Evolutionary conservation across 2,329 filamentous ascomycete genomes (phyloP), one percentile per base, ranked within the genome.

Genomic region (Fusarium vanettenii): DNA sequence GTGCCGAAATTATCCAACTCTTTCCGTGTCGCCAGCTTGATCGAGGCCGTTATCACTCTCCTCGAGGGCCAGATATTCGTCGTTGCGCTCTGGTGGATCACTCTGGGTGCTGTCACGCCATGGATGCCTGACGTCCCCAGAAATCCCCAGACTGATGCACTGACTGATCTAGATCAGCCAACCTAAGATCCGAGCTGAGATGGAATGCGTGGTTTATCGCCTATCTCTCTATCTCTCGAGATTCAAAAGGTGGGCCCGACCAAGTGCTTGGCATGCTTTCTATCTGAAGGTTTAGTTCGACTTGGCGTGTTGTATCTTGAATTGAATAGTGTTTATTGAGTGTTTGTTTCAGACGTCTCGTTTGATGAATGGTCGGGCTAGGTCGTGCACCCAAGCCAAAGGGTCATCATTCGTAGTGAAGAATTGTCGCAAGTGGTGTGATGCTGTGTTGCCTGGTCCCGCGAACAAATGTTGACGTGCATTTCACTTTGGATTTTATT

Each of bases 191-290:
- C 68, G 33, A 65, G 33, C 60, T 70, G 62, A 56, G 18, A 45
- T 48, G 37, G 33, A 60, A 56, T 67, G 69, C 35, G 62, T 68
- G 43, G 41, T 55, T 70, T 70, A 67, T 73, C 71, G 65, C 60
- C 45, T 57, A 73, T 76, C 71, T 76, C 22, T 59, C 22, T 39
- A 59, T 55, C 48, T 55, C 48, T 18, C 18, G 45, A 41, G 43
- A 31, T 43, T 35, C 48, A 57, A 64, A 62, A 57, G 64, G 64
- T 64, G 66, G 69, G 55, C 71, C 45, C n/a, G n/a, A 27, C 37
- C 25, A 48, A 27, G 25, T 4, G 18, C 22, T 56, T 61, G 63
- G 60, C 27, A 13, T 43, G 14, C n/a, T 37, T 57, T 55, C 48
- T 55, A 55, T 55, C 18, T 57, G 8, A 37, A 37, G 29, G 14